Evolutionary conservation across 2,329 filamentous ascomycete species (phyloP).

Genomic region (Clarireedia sp.): DNA sequence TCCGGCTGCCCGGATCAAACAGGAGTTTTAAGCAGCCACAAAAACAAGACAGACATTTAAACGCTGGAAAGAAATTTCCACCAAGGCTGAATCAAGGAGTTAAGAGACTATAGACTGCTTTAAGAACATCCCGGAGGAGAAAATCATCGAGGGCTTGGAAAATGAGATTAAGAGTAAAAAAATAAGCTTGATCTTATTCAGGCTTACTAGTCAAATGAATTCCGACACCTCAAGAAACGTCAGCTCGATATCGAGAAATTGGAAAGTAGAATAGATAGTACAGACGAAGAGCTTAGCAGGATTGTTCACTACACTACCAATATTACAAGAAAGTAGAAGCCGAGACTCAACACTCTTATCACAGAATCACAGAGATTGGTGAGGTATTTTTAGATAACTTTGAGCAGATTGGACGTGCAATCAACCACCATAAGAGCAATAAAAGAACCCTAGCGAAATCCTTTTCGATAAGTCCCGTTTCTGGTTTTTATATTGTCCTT

Average conservation of each 20-base stretch:
- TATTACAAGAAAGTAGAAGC: slow-evolving; percentile 72
- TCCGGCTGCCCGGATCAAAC: slow-evolving; percentile 33
- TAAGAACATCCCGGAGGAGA: slow-evolving; percentile 37
- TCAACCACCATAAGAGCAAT: no score
- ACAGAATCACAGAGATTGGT: slow-evolving; percentile 70
- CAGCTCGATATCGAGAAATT: slow-evolving; percentile 61
- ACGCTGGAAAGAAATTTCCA: slow-evolving; percentile 29
- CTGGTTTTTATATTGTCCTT: no score
- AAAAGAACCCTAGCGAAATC: no score
- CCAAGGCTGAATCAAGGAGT: slow-evolving; percentile 34
- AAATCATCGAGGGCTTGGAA: slow-evolving; percentile 56
- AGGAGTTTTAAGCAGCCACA: slow-evolving; percentile 33
- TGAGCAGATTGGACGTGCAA: slow-evolving; percentile 83
- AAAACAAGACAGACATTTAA: slow-evolving; percentile 34
- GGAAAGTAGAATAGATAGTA: slow-evolving; percentile 48
- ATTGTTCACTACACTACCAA: slow-evolving; percentile 52
- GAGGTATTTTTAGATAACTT: slow-evolving; percentile 91
- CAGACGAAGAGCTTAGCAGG: slow-evolving; percentile 46
- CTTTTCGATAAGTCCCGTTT: no score
- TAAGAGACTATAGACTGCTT: slow-evolving; percentile 34
- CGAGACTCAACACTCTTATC: slow-evolving; percentile 69
- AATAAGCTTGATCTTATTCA: slow-evolving; percentile 74
- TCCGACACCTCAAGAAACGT: slow-evolving; percentile 71
- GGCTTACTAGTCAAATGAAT: slow-evolving; percentile 64
- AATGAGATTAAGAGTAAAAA: slow-evolving; percentile 65